Evolutionary conservation across 495 filamentous ascomycete species (phyloP).

Genomic region (Talaromyces borbonicus): DNA sequence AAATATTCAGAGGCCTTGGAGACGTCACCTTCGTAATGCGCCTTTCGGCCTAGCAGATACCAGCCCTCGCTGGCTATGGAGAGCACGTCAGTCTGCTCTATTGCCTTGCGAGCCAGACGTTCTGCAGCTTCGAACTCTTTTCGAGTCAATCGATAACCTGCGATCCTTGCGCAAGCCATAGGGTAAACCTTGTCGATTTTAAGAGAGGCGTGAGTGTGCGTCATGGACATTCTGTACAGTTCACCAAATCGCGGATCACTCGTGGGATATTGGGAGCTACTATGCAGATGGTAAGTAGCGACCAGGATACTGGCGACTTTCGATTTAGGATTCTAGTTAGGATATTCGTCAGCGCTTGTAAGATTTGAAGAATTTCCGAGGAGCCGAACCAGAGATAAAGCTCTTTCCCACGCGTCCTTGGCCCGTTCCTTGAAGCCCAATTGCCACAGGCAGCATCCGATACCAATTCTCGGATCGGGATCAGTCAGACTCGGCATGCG

Average conservation of each 20-base stretch:
- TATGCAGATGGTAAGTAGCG: constrained; percentile 76
- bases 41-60: constrained; percentile 85
- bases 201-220: constrained; percentile 81
- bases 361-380: not conserved
- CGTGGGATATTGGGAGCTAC: constrained; percentile 68
- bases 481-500: constrained; percentile 84
- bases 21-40: constrained; percentile 62
- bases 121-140: constrained; percentile 73
- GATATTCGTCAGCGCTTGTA: not conserved
- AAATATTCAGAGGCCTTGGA: constrained; percentile 72
- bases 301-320: constrained; percentile 87
- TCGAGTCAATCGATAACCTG: constrained; percentile 72
- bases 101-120: constrained; percentile 78
- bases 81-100: constrained; percentile 90
- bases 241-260: constrained; percentile 66
- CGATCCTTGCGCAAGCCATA: constrained; percentile 81
- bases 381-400: constrained; percentile 55
- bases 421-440: constrained; percentile 89
- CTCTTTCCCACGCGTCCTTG: constrained; percentile 77
- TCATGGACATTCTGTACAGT: constrained; percentile 89
- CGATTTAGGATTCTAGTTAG: constrained; percentile 60
- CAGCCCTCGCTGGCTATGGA: constrained; percentile 92
- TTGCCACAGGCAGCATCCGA: constrained; percentile 94
- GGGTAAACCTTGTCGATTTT: constrained; percentile 92
- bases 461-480: constrained; percentile 88